Evolutionary conservation across 2,329 filamentous ascomycete genomes (phyloP), one percentile per base, ranked within the genome.

Genomic region (Decorospora gaudefroyi): DNA sequence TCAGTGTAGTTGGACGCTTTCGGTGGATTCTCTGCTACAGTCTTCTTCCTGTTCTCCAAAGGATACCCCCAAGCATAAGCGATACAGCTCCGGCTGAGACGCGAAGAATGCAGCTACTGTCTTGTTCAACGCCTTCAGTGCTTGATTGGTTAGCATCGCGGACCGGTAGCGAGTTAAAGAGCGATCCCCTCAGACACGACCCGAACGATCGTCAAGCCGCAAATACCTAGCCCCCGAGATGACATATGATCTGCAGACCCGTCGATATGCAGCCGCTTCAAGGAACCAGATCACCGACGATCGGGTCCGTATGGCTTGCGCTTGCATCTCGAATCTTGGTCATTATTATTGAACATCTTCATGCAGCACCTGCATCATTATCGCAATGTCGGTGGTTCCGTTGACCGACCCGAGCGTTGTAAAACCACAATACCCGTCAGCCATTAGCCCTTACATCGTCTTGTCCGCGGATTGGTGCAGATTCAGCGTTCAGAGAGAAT

Each of bases 351-450:
- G 11, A 42, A 27, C 43, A 32, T 25, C 19, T 36, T 29, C 26
- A 30, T 27, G 22, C 17, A 15, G 43, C 19, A 26, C 39, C 28
- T 42, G 38, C 43, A 42, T 37, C 32, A 22, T 33, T 38, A 34
- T 17, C 38, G 17, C 30, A 21, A 39, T 30, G 32, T 42, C 38
- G 31, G 43, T 26, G 27, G 12, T 18, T 21, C 19, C 32, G 17
- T 22, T 23, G 31, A 36, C 43, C 38, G 43, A 42, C 38, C 32
- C 32, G 39, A 15, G 17, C 32, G 21, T 6, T 32, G 27, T 46
- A 38, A 41, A 46, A 42, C 43, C 19, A 18, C 23, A 30, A 10
- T 26, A 32, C 13, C 12, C 15, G 12, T 18, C 23, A 12, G 18
- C 19, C 18, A 46, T 46, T 46, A 27, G 38, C 32, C 29, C 23